A percentile compares a stretch with the other conserved stretches of the same genome.
phyloP scores from a whole-genome alignment of 495 filamentous ascomycete species.

The Neurospora terricola region DNA sequence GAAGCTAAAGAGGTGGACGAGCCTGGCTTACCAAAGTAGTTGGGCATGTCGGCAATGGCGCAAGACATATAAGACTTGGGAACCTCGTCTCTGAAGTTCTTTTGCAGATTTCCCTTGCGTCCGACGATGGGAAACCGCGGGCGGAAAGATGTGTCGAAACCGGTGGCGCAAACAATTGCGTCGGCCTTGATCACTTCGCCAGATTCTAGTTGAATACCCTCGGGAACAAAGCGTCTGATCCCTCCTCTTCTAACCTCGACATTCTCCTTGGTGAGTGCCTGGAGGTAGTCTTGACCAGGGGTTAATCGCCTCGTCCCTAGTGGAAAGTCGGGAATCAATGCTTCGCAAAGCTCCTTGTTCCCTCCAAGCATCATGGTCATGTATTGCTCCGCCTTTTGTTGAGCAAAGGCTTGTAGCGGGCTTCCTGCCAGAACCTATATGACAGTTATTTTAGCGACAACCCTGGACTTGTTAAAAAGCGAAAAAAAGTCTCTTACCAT shows the following conservation, averaged over 20 bases:
- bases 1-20: not conserved
- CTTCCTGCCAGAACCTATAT: slow-evolving; percentile 23
- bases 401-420: slow-evolving; percentile 25
- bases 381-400: slow-evolving; percentile 27
- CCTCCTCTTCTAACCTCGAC: slow-evolving; percentile 46
- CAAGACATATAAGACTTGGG: slow-evolving; percentile 38
- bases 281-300: slow-evolving; percentile 58
- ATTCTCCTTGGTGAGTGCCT: slow-evolving; percentile 50
- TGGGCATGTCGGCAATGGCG: slow-evolving; percentile 34
- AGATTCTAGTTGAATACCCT: slow-evolving; percentile 47
- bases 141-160: slow-evolving; percentile 51
- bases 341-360: slow-evolving; percentile 32
- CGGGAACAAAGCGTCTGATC: slow-evolving; percentile 48
- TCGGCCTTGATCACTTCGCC: slow-evolving; percentile 48
- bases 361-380: slow-evolving; percentile 36
- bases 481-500: slow-evolving; percentile 21
- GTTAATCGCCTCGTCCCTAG: slow-evolving; percentile 60
- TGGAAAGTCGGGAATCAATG: slow-evolving; percentile 55
- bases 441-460: not conserved
- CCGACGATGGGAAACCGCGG: slow-evolving; percentile 53
- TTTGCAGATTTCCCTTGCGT: slow-evolving; percentile 39
- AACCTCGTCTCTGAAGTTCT: slow-evolving; percentile 23
- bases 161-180: slow-evolving; percentile 61
- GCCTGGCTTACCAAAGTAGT: slow-evolving; percentile 36
- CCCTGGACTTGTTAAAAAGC: not conserved